These are phyloP conservation scores for Chimonanthus praecox DNA, from an alignment of 164 flowering plant species.

Conservation along the genomic window DNA sequence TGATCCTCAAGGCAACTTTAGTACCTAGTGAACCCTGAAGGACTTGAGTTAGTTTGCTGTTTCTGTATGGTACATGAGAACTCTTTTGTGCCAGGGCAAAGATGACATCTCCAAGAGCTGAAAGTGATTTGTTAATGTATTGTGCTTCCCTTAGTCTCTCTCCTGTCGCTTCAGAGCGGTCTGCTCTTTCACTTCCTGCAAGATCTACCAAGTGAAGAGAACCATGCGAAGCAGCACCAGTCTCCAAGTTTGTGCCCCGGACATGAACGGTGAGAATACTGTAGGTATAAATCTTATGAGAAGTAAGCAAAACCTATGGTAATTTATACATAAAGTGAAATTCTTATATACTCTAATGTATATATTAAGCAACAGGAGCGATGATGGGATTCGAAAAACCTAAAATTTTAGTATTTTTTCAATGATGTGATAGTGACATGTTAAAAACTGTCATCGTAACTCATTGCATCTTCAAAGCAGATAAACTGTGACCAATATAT, in stretches of 20 bases:
- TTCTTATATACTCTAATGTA: too few relatives aligned
- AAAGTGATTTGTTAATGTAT: constrained; percentile 73
- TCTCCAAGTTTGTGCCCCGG: constrained; percentile 60
- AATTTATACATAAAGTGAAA: not conserved
- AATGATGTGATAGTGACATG: too few relatives aligned
- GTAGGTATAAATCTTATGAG: constrained; percentile 14
- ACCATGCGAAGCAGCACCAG: constrained; percentile 54
- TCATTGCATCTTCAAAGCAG: too few relatives aligned
- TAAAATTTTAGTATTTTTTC: too few relatives aligned
- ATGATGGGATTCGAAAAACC: too few relatives aligned
- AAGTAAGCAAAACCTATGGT: too few relatives aligned
- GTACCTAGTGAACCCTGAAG: constrained; percentile 85
- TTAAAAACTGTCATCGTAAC: too few relatives aligned
- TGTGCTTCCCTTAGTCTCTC: constrained; percentile 75
- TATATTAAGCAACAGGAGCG: too few relatives aligned
- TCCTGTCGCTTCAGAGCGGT: constrained; percentile 69
- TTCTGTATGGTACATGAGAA: constrained; percentile 73
- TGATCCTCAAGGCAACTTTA: not conserved
- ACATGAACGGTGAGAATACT: constrained; percentile 85
- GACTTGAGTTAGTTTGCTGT: constrained; percentile 75
- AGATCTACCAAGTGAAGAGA: constrained; percentile 81
- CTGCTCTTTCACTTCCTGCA: constrained; percentile 85
- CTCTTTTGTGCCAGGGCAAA: constrained; percentile 60
- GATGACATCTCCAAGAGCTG: constrained; percentile 85
- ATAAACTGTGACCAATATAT: too few relatives aligned